Percentiles rank a stretch among this genome's conserved stretches.
phyloP scores from a whole-genome alignment of 208 protist species.

The Zelonia costaricensis region DNA sequence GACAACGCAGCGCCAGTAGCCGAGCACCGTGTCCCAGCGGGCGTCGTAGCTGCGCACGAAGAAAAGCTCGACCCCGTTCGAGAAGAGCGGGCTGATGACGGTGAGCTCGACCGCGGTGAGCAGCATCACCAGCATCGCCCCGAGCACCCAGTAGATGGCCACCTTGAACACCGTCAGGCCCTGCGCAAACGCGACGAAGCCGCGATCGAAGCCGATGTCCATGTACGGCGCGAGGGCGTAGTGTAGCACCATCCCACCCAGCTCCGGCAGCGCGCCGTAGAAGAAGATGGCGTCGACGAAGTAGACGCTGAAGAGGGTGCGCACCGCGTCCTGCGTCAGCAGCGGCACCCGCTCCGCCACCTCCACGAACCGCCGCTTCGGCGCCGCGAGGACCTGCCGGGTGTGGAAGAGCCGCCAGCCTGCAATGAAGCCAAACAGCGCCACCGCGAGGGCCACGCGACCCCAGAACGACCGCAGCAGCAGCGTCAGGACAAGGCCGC shows the following conservation, averaged over 20 bases:
- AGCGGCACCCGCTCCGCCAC: constrained; percentile 37
- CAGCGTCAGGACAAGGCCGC: constrained; percentile 24
- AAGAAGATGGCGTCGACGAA: constrained; percentile 54
- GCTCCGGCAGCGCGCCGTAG: constrained; percentile 43
- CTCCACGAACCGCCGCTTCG: constrained; percentile 51
- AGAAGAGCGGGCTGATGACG: constrained; percentile 67
- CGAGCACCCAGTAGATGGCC: constrained; percentile 61
- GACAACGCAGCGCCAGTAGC: constrained; percentile 64
- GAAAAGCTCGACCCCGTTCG: constrained; percentile 81
- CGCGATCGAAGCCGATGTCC: constrained; percentile 35
- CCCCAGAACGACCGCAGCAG: constrained; percentile 29
- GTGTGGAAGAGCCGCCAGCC: constrained; percentile 33
- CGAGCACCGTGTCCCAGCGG: constrained; percentile 38
- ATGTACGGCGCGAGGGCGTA: constrained; percentile 60
- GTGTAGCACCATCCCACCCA: constrained; percentile 59
- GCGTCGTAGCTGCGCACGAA: constrained; percentile 72
- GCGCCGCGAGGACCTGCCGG: constrained; percentile 34
- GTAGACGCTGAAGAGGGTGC: constrained; percentile 55
- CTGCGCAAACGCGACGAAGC: constrained; percentile 25
- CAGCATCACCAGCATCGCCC: constrained; percentile 43
- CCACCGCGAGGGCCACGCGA: constrained; percentile 10
- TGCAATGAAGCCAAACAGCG: constrained; percentile 11
- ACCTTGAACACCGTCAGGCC: constrained; percentile 42
- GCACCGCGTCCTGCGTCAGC: constrained; percentile 37
- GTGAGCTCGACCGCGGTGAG: constrained; percentile 55